A percentile compares a stretch with the other conserved stretches of the same genome.
These are phyloP conservation scores for Sugiyamaella valdiviana DNA, from an alignment of 805 yeast species.

Conservation along the genomic window DNA sequence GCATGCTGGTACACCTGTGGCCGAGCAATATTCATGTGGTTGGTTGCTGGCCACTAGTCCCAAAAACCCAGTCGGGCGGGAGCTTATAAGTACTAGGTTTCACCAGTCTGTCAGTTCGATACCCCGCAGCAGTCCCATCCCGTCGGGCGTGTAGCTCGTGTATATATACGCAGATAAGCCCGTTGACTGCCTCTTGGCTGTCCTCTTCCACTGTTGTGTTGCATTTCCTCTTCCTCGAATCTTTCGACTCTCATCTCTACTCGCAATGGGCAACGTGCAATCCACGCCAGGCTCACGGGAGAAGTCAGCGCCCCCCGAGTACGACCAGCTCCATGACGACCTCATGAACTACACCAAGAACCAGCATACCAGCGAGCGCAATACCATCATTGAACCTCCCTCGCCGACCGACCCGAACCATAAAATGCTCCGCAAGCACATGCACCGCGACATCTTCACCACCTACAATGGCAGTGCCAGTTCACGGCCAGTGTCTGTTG, in stretches of 20 bases:
- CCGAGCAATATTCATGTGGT: not conserved
- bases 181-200: not conserved
- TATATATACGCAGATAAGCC: not conserved
- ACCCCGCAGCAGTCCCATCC: too few relatives aligned
- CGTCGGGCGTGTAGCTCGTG: too few relatives aligned
- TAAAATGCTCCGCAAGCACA: constrained; percentile 16
- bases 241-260: not conserved
- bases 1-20: too few relatives aligned
- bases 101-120: too few relatives aligned
- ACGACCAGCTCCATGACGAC: not conserved
- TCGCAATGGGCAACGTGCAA: not conserved
- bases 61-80: too few relatives aligned
- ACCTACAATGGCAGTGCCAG: constrained; percentile 13
- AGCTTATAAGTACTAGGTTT: not conserved
- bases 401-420: not conserved
- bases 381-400: too few relatives aligned
- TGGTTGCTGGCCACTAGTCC: too few relatives aligned
- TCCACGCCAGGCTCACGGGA: too few relatives aligned
- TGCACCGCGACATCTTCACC: constrained; percentile 26
- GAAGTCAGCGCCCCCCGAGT: not conserved
- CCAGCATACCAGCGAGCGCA: not conserved
- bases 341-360: not conserved
- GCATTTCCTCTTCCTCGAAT: not conserved
- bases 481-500: constrained; percentile 11
- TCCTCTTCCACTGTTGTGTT: too few relatives aligned